Conservation (phyloP, 2,329 filamentous ascomycete genomes). For the Diaporthe nobilis region DNA sequence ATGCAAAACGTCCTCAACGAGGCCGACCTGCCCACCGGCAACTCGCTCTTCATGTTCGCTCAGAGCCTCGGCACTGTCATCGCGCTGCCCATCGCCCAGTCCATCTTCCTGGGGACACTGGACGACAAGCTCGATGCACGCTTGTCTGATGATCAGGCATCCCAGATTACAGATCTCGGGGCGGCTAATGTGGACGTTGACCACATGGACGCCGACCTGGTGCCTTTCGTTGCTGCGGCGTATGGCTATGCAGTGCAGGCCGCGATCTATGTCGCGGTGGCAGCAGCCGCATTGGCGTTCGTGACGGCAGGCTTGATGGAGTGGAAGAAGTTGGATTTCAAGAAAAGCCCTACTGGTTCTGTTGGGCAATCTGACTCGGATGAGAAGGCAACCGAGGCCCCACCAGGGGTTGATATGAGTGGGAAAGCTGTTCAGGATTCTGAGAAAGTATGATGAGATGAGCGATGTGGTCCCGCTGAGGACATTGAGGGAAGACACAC, state of each 20-base stretch:
- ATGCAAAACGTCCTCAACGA: conserved; percentile 35
- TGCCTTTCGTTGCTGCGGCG: not conserved
- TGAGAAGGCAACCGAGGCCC: not conserved
- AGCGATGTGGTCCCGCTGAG: not conserved
- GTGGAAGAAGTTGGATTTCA: conserved; percentile 19
- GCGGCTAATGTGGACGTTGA: not conserved
- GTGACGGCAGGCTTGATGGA: conserved; percentile 4
- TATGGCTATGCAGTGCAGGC: not conserved
- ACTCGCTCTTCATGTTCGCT: conserved; percentile 22
- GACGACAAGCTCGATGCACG: not conserved
- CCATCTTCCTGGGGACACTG: not conserved
- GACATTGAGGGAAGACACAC: not conserved
- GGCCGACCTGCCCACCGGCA: not conserved
- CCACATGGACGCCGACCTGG: not conserved
- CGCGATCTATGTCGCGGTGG: conserved; percentile 3
- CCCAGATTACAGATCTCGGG: not conserved
- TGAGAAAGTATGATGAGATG: not conserved
- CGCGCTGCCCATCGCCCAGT: conserved; percentile 8
- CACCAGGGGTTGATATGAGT: too few relatives aligned
- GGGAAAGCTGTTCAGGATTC: not conserved
- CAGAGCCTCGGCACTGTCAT: conserved; percentile 6
- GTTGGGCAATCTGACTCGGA: not conserved
- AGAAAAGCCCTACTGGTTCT: not conserved
- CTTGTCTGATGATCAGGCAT: not conserved
- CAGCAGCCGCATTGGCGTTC: not conserved